Conservation (phyloP, 2,329 filamentous ascomycete species). For the Conoideocrella luteorostrata region DNA sequence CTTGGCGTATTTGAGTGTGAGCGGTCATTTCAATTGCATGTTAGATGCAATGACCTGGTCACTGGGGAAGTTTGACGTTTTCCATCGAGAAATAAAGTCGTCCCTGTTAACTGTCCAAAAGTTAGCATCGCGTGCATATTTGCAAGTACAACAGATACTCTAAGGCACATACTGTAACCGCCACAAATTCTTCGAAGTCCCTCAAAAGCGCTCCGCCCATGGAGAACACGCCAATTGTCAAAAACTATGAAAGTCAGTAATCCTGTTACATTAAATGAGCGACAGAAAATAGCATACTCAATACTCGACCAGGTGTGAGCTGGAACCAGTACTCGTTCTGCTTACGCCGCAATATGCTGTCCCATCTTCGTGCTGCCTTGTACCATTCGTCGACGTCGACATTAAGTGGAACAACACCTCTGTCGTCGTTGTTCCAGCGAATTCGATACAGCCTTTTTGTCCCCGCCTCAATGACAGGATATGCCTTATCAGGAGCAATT, state of each 20-base stretch:
- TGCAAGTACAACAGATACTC: neutral
- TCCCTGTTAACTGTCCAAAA: slow-evolving; percentile 65
- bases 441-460: slow-evolving; percentile 47
- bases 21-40: slow-evolving; percentile 20
- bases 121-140: neutral
- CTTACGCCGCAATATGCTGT: slow-evolving; percentile 58
- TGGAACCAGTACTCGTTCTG: slow-evolving; percentile 74
- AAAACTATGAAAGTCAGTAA: slow-evolving; percentile 54
- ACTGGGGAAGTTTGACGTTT: slow-evolving; percentile 59
- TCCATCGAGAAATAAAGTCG: slow-evolving; percentile 72
- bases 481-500: slow-evolving; percentile 64
- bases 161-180: slow-evolving; percentile 67
- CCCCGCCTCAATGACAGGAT: slow-evolving; percentile 65
- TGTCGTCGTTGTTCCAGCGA: slow-evolving; percentile 90
- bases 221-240: slow-evolving; percentile 91
- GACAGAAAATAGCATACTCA: slow-evolving; percentile 52
- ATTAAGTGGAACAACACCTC: slow-evolving; percentile 59
- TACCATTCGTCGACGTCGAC: slow-evolving; percentile 63
- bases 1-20: too few relatives aligned
- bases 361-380: slow-evolving; percentile 67
- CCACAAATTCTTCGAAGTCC: slow-evolving; percentile 86
- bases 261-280: neutral
- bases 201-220: slow-evolving; percentile 77
- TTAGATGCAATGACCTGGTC: slow-evolving; percentile 35
- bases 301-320: slow-evolving; percentile 66